phyloP scores from a whole-genome alignment of 2,329 filamentous ascomycete species.

The Diaporthe helianthi region DNA sequence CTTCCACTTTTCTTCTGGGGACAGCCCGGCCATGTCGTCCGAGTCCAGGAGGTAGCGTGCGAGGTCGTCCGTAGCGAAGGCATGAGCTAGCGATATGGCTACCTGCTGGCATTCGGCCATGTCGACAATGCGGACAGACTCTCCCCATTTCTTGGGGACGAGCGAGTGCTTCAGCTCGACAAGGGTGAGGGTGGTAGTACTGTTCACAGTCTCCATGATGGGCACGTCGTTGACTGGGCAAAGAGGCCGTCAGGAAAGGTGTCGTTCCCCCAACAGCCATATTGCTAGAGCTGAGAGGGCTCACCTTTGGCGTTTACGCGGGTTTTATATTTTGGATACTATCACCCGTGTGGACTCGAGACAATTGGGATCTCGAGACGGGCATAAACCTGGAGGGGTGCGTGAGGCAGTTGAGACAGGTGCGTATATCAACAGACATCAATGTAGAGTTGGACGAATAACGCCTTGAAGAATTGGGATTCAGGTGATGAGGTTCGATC shows the following conservation, averaged over 20 bases:
- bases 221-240: constrained; percentile 34
- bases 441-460: constrained; percentile 50
- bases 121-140: constrained; percentile 66
- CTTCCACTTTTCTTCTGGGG: constrained; percentile 74
- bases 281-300: not conserved
- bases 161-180: constrained; percentile 52
- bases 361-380: constrained; percentile 62
- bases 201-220: constrained; percentile 53
- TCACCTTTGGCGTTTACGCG: constrained; percentile 40
- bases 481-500: constrained; percentile 35
- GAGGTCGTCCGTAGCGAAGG: constrained; percentile 78
- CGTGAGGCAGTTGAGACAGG: constrained; percentile 62
- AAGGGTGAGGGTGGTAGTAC: constrained; percentile 40
- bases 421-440: constrained; percentile 66
- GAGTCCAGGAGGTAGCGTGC: constrained; percentile 78
- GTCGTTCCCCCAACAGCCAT: not conserved
- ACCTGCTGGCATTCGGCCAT: constrained; percentile 75
- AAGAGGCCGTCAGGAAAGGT: not conserved
- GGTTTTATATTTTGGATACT: constrained; percentile 62
- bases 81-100: constrained; percentile 74
- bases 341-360: constrained; percentile 62
- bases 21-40: constrained; percentile 68
- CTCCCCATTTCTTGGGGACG: constrained; percentile 59
- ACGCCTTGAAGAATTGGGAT: constrained; percentile 27
- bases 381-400: constrained; percentile 65